Conservation (phyloP, 2,329 filamentous ascomycete species). For the Fusarium globosum region DNA sequence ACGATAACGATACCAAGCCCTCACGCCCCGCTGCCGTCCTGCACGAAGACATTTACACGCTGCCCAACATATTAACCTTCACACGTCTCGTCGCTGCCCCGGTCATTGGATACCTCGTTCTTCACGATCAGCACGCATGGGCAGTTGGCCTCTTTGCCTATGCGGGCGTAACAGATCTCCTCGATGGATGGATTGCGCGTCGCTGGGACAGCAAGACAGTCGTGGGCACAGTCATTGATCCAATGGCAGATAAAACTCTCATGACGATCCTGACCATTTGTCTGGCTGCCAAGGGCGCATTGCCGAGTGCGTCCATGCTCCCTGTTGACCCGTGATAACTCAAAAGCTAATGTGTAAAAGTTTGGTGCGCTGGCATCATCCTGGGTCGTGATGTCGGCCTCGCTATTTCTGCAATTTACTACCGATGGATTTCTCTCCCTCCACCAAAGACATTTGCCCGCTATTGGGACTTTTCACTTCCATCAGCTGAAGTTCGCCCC, state of each 20-base stretch:
- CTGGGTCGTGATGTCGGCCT: slow-evolving; percentile 88
- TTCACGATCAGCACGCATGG: slow-evolving; percentile 82
- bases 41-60: slow-evolving; percentile 92
- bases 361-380: slow-evolving; percentile 91
- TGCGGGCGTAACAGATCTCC: slow-evolving; percentile 88
- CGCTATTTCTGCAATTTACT: slow-evolving; percentile 89
- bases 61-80: slow-evolving; percentile 94
- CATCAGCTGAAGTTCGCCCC: slow-evolving; percentile 84
- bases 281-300: slow-evolving; percentile 81
- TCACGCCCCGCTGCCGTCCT: slow-evolving; percentile 18
- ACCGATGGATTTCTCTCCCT: slow-evolving; percentile 93
- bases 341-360: slow-evolving; percentile 52
- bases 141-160: slow-evolving; percentile 91
- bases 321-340: background rate
- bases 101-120: slow-evolving; percentile 86
- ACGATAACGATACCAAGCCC: background rate
- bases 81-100: slow-evolving; percentile 87
- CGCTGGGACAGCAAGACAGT: slow-evolving; percentile 91
- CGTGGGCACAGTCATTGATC: slow-evolving; percentile 93
- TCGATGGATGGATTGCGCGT: slow-evolving; percentile 94
- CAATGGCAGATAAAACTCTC: slow-evolving; percentile 95
- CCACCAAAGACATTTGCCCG: slow-evolving; percentile 90
- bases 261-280: slow-evolving; percentile 95
- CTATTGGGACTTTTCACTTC: slow-evolving; percentile 98
- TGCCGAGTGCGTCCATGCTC: slow-evolving; percentile 72